A percentile compares a stretch with the other conserved stretches of the same genome.
Conservation (phyloP, 2,329 filamentous ascomycete species). For the Sclerotinia borealis region DNA sequence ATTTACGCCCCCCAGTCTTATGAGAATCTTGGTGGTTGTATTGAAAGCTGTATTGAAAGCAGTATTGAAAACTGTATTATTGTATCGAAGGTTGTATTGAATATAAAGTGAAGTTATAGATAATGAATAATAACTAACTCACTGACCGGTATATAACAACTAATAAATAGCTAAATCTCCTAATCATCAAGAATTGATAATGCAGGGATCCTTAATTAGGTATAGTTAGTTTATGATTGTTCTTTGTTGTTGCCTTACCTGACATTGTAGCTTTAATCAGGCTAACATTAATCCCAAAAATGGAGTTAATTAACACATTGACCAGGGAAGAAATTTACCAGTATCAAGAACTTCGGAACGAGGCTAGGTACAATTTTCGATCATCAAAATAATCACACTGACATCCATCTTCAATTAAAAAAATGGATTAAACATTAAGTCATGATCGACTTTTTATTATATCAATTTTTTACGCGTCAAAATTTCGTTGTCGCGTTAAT, state of each 20-base stretch:
- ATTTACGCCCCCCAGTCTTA: not conserved
- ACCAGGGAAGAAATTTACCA: slow-evolving; percentile 12
- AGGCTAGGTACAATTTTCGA: slow-evolving; percentile 10
- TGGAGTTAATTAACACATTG: slow-evolving; percentile 14
- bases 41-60: not conserved
- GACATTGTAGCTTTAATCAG: not conserved
- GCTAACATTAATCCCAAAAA: slow-evolving; percentile 4
- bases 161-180: not conserved
- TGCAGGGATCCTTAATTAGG: not conserved
- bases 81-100: not conserved
- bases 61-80: too few relatives aligned
- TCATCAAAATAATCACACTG: slow-evolving; percentile 27
- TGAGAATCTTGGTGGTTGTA: not conserved
- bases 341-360: slow-evolving; percentile 13
- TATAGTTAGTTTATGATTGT: slow-evolving; percentile 2
- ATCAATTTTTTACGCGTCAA: slow-evolving; percentile 27
- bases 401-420: slow-evolving; percentile 20
- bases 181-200: slow-evolving; percentile 10
- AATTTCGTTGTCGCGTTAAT: slow-evolving; percentile 15
- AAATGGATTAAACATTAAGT: slow-evolving; percentile 23
- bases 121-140: not conserved
- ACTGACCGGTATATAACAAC: too few relatives aligned
- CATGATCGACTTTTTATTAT: slow-evolving; percentile 21
- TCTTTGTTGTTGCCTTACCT: slow-evolving; percentile 5
- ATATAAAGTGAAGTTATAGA: not conserved